A percentile compares a stretch with the other conserved stretches of the same genome.
Evolutionary conservation across 352 stramenopile species (phyloP).

Genomic region (Globisporangium solare): DNA sequence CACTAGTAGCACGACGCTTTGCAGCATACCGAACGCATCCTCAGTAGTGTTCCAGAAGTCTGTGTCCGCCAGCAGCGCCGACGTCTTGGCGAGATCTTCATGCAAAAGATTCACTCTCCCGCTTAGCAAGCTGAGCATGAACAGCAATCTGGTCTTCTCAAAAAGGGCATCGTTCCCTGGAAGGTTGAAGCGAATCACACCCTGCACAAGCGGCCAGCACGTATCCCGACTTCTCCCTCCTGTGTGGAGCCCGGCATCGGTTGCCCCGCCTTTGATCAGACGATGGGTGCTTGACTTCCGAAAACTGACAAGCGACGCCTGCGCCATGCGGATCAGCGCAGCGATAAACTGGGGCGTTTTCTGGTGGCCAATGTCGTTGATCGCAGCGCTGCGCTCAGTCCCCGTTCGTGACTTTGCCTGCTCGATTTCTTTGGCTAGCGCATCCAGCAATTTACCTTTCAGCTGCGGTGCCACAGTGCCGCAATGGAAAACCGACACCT

Average conservation of each 20-base stretch:
- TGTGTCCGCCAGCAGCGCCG: no score
- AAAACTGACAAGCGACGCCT: slow-evolving; percentile 1
- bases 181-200: slow-evolving; percentile 28
- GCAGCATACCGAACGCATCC: slow-evolving; percentile 18
- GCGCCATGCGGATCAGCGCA: slow-evolving; percentile 17
- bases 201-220: slow-evolving; percentile 49
- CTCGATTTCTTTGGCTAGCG: slow-evolving; percentile 16
- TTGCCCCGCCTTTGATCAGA: slow-evolving; percentile 29
- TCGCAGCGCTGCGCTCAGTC: slow-evolving; percentile 23
- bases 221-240: slow-evolving; percentile 33
- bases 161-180: slow-evolving; percentile 26
- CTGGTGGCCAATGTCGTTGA: slow-evolving; percentile 28
- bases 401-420: slow-evolving; percentile 23
- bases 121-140: slow-evolving; percentile 19
- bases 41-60: slow-evolving; percentile 10
- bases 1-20: background rate
- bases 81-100: background rate
- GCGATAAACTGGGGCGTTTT: slow-evolving; percentile 56
- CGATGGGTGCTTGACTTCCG: background rate
- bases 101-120: background rate
- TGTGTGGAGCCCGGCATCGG: slow-evolving; percentile 48
- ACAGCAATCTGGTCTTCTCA: slow-evolving; percentile 29
- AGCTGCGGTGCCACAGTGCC: slow-evolving; percentile 18
- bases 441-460: slow-evolving; percentile 9
- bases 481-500: slow-evolving; percentile 23